Evolutionary conservation across 2,329 filamentous ascomycete species (phyloP).

Genomic region (Fusarium sp.): DNA sequence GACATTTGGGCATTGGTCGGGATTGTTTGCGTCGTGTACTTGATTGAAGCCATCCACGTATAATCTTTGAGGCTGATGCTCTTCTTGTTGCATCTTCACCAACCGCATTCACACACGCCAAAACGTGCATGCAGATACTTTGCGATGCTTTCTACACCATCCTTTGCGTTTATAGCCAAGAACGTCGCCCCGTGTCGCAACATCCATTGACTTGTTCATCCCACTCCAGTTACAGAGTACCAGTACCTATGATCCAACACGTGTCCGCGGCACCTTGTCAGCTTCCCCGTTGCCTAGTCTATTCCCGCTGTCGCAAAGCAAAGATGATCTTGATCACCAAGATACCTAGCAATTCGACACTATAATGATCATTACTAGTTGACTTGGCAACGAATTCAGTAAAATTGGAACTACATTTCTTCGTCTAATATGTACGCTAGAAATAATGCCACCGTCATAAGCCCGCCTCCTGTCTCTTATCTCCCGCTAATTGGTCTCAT

Average conservation of each 20-base stretch:
- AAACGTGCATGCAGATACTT: neutral
- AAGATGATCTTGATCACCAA: neutral
- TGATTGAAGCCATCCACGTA: neutral
- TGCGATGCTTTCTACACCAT: neutral
- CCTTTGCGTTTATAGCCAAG: neutral
- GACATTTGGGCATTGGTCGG: slow-evolving; percentile 19
- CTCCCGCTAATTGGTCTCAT: neutral
- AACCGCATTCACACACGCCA: neutral
- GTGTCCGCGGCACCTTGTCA: neutral
- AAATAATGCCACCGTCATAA: neutral
- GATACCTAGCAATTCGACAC: neutral
- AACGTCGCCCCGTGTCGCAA: neutral
- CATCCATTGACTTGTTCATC: neutral
- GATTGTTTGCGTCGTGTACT: neutral
- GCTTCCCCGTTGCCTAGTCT: neutral
- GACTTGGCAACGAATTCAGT: neutral
- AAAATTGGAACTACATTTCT: neutral
- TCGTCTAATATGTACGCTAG: neutral
- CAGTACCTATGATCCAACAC: neutral
- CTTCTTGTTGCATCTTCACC: neutral
- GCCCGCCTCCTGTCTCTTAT: neutral
- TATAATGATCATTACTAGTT: neutral
- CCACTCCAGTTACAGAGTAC: neutral
- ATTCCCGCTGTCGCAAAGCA: neutral
- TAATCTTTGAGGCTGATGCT: neutral